phyloP scores from a whole-genome alignment of 805 yeast species.

The Metschnikowia dekortorum region DNA sequence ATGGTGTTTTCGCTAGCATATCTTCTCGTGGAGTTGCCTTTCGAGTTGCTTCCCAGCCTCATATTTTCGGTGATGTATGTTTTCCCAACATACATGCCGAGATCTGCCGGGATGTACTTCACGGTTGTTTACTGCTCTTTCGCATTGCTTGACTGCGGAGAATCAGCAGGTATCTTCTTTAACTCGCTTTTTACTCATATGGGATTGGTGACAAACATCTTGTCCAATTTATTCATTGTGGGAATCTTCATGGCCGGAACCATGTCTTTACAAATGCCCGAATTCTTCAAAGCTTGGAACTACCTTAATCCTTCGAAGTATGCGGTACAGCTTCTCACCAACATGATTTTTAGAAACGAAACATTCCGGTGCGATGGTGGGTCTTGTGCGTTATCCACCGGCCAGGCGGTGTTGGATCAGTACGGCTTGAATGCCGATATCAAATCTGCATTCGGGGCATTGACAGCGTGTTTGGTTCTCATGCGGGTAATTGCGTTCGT shows the following conservation, averaged over 20 bases:
- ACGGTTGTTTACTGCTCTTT: constrained; percentile 52
- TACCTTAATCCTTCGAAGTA: constrained; percentile 77
- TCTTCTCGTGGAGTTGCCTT: constrained; percentile 60
- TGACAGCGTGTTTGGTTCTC: constrained; percentile 36
- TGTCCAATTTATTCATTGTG: constrained; percentile 60
- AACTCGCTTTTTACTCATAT: constrained; percentile 69
- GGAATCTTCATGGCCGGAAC: constrained; percentile 85
- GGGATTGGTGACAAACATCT: constrained; percentile 75
- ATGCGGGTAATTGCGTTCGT: constrained; percentile 37
- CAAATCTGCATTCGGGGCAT: constrained; percentile 34
- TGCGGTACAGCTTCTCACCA: constrained; percentile 57
- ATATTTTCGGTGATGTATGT: constrained; percentile 60
- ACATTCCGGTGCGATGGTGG: constrained; percentile 47
- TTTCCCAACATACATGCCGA: constrained; percentile 68
- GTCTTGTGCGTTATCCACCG: constrained; percentile 48
- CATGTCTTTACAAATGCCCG: constrained; percentile 72
- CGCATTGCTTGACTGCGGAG: constrained; percentile 68
- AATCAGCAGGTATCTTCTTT: constrained; percentile 76
- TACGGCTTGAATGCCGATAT: constrained; percentile 42
- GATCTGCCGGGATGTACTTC: constrained; percentile 64
- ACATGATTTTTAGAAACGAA: constrained; percentile 52
- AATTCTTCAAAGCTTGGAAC: constrained; percentile 63
- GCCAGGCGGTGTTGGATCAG: constrained; percentile 50
- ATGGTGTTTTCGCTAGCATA: constrained; percentile 60
- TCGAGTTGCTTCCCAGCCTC: constrained; percentile 56